Conservation (phyloP, 208 protist genomes). For the Balamuthia mandrillaris region DNA sequence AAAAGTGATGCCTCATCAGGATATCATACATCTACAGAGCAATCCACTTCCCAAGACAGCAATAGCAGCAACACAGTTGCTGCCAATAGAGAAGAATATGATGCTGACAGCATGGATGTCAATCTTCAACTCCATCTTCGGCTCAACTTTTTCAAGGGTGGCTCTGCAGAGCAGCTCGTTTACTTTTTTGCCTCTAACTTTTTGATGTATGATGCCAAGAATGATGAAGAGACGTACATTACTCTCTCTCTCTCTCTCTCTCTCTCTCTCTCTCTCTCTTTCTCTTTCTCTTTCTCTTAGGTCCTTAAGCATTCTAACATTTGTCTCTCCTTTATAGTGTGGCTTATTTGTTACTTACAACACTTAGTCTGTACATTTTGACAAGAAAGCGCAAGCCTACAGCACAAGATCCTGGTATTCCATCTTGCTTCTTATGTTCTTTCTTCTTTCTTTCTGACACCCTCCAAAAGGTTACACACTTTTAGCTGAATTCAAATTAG, state of each 20-base stretch:
- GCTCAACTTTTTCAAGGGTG: conserved; percentile 17
- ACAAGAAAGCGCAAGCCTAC: not conserved
- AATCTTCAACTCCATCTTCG: conserved; percentile 7
- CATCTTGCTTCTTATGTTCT: not conserved
- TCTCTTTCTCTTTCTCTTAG: too few species aligned
- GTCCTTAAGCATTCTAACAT: not conserved
- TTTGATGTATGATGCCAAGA: not conserved
- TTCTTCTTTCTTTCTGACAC: not conserved
- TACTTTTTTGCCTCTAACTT: conserved; percentile 8
- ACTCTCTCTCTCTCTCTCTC: too few species aligned
- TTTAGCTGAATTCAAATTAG: not conserved
- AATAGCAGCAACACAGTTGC: not conserved
- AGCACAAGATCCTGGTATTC: not conserved
- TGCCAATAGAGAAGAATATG: not conserved
- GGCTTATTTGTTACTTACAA: not conserved
- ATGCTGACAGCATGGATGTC: not conserved
- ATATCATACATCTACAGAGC: too few species aligned
- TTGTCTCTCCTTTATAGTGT: not conserved
- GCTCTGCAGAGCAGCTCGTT: conserved; percentile 6
- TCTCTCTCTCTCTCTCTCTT: too few species aligned
- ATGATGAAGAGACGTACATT: not conserved
- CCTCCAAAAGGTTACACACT: not conserved
- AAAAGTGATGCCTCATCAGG: too few species aligned
- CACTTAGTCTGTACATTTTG: not conserved
- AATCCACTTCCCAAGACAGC: too few species aligned